phyloP scores from a whole-genome alignment of 208 protist genomes.

The Trypanosoma grayi region DNA sequence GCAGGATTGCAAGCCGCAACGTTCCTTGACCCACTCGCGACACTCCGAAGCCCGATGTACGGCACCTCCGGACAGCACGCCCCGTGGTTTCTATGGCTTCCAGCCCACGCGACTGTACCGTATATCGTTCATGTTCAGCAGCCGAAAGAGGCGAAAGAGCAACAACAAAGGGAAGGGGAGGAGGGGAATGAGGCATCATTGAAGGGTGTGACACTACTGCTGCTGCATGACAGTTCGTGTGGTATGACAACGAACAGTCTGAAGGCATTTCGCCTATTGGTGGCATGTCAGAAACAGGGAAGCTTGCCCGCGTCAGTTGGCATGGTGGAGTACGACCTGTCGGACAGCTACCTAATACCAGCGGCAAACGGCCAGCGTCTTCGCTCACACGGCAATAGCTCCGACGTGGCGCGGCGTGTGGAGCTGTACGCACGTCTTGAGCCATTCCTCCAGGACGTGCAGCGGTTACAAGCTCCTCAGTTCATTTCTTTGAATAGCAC shows the following conservation, averaged over 20 bases:
- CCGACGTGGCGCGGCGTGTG: neutral
- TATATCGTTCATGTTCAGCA: slow-evolving; percentile 19
- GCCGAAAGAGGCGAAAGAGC: neutral
- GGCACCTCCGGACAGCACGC: neutral
- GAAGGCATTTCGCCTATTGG: slow-evolving; percentile 43
- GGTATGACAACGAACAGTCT: slow-evolving; percentile 34
- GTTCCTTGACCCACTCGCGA: neutral
- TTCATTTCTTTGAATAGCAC: slow-evolving; percentile 36
- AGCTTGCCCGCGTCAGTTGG: neutral
- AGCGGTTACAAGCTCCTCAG: slow-evolving; percentile 29
- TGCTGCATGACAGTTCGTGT: slow-evolving; percentile 40
- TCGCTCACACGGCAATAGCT: neutral
- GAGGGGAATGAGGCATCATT: neutral
- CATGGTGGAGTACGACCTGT: slow-evolving; percentile 26
- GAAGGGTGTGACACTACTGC: slow-evolving; percentile 20
- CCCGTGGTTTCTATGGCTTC: slow-evolving; percentile 28
- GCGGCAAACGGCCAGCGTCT: neutral
- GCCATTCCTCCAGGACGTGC: slow-evolving; percentile 13
- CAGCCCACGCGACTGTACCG: slow-evolving; percentile 13
- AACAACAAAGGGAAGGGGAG: neutral
- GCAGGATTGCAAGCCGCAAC: neutral
- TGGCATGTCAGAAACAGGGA: neutral
- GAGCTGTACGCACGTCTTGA: slow-evolving; percentile 17
- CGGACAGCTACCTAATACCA: neutral
- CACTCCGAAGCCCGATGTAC: slow-evolving; percentile 8